These are phyloP conservation scores for Stephanodiscus triporus DNA, from an alignment of 108 stramenopile species.

Conservation along the genomic window DNA sequence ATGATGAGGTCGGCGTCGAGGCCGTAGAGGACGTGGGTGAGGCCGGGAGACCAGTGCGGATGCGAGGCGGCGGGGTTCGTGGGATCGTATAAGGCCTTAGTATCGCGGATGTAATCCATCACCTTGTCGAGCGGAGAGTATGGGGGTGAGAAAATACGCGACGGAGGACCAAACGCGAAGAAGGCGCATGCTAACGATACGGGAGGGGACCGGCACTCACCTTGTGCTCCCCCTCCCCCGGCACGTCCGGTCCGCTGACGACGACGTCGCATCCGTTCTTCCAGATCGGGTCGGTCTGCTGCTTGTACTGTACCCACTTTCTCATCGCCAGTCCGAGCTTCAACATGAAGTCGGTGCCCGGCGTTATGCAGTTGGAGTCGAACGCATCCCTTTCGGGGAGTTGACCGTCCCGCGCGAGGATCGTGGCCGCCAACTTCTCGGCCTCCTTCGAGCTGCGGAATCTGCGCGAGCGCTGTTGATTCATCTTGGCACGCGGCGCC, in stretches of 20 bases:
- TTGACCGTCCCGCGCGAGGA: constrained; percentile 79
- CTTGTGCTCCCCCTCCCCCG: constrained; percentile 99
- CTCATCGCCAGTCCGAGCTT: constrained; percentile 89
- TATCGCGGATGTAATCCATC: constrained; percentile 94
- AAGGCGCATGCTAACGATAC: background rate
- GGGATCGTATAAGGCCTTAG: constrained; percentile 50
- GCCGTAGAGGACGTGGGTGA: constrained; percentile 96
- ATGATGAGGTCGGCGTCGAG: constrained; percentile 99
- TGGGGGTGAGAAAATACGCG: background rate
- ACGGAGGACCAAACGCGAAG: background rate
- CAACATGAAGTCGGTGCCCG: constrained; percentile 98
- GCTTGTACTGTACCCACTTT: constrained; percentile 93
- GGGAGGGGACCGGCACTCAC: constrained; percentile 32
- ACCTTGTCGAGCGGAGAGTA: constrained; percentile 40
- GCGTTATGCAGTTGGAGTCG: constrained; percentile 99
- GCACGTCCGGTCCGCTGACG: constrained; percentile 97
- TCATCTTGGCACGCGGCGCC: constrained; percentile 99
- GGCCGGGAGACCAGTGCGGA: constrained; percentile 60
- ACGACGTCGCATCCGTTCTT: constrained; percentile 87
- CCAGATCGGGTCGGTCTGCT: constrained; percentile 95
- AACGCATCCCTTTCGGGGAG: constrained; percentile 74
- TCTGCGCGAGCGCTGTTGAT: constrained; percentile 98
- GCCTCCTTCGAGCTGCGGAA: constrained; percentile 95
- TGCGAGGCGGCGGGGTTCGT: constrained; percentile 35
- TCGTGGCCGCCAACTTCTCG: constrained; percentile 81